phyloP scores from a whole-genome alignment of 2,329 filamentous ascomycete species.

The Penicillium sp. region DNA sequence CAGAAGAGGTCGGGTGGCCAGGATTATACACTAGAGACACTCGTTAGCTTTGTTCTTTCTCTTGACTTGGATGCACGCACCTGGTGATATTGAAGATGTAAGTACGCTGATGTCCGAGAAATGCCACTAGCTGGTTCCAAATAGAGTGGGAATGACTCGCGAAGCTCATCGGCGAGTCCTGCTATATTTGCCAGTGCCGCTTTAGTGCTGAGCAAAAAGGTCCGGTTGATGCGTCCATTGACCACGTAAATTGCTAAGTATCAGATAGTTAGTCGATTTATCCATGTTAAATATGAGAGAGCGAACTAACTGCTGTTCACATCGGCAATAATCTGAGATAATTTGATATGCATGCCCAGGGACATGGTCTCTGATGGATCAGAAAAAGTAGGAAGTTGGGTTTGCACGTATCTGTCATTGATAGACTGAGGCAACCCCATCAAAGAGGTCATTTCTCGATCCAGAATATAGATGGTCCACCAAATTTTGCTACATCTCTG shows the following conservation, averaged over 20 bases:
- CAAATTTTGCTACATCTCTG: slow-evolving; percentile 54
- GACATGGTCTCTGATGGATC: slow-evolving; percentile 41
- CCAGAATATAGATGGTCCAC: slow-evolving; percentile 58
- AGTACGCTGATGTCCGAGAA: slow-evolving; percentile 44
- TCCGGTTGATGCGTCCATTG: slow-evolving; percentile 38
- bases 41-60: neutral
- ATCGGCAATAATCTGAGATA: slow-evolving; percentile 47
- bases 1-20: slow-evolving; percentile 44
- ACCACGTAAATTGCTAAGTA: slow-evolving; percentile 44
- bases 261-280: neutral
- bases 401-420: slow-evolving; percentile 53
- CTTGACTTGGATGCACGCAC: slow-evolving; percentile 20
- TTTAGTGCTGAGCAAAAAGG: slow-evolving; percentile 43
- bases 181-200: slow-evolving; percentile 41
- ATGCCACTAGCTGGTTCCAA: slow-evolving; percentile 41
- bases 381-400: slow-evolving; percentile 47
- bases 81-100: slow-evolving; percentile 44
- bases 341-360: slow-evolving; percentile 48
- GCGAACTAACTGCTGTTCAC: slow-evolving; percentile 45
- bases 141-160: slow-evolving; percentile 39
- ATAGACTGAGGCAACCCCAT: slow-evolving; percentile 55
- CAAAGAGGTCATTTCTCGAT: slow-evolving; percentile 55
- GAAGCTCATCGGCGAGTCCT: slow-evolving; percentile 43
- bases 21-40: slow-evolving; percentile 39
- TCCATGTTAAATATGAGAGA: too few species aligned